phyloP scores from a whole-genome alignment of 768 basidiomycete species.

The Psilocybe tampanensis region DNA sequence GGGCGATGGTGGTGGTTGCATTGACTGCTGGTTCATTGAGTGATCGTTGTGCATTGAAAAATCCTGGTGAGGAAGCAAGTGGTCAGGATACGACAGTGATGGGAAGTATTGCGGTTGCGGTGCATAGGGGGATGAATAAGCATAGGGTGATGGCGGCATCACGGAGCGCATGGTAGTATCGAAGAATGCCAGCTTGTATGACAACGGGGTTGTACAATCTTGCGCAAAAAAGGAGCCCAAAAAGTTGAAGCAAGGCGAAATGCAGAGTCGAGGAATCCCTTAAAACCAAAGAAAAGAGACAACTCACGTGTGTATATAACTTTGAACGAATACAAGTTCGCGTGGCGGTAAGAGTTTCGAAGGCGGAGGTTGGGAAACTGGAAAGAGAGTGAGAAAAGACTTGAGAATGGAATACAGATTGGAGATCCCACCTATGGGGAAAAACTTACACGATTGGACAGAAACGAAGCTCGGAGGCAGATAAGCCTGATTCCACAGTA shows the following conservation, averaged over 20 bases:
- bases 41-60: slow-evolving; percentile 44
- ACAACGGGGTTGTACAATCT: background rate
- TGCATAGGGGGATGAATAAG: slow-evolving; percentile 37
- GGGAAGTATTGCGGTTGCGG: slow-evolving; percentile 30
- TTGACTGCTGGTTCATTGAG: slow-evolving; percentile 38
- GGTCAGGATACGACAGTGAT: slow-evolving; percentile 28
- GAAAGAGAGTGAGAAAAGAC: slow-evolving; percentile 20
- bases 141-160: slow-evolving; percentile 35
- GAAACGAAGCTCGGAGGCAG: slow-evolving; percentile 15
- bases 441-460: slow-evolving; percentile 15
- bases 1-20: slow-evolving; percentile 60
- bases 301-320: slow-evolving; percentile 27
- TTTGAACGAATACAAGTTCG: slow-evolving; percentile 8
- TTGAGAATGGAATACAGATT: slow-evolving; percentile 18
- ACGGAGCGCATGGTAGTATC: slow-evolving; percentile 20
- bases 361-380: slow-evolving; percentile 22
- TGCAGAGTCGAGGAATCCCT: slow-evolving; percentile 1
- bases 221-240: slow-evolving; percentile 3
- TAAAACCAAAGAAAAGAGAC: slow-evolving; percentile 15
- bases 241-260: slow-evolving; percentile 8
- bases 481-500: slow-evolving; percentile 9
- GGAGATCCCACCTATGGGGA: slow-evolving; percentile 12
- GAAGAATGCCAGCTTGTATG: slow-evolving; percentile 4
- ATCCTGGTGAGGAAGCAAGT: slow-evolving; percentile 31
- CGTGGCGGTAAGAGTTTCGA: slow-evolving; percentile 22